Percentiles rank a stretch among this genome's conserved stretches.
Conservation (phyloP, 306 rosid species). For the Alnus glutinosa region DNA sequence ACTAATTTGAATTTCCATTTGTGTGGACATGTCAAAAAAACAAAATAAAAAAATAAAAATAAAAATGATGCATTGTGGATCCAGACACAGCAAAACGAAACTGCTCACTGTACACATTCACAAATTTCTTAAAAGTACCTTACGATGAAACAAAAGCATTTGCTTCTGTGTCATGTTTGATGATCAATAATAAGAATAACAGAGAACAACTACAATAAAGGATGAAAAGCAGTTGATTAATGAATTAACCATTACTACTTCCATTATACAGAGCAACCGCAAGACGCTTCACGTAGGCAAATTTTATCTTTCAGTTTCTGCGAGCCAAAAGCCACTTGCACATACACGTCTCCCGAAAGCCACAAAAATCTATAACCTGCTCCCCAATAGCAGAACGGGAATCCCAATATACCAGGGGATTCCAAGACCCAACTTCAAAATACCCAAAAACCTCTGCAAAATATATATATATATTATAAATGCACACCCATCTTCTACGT, state of each 20-base stretch:
- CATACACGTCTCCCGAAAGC: background rate
- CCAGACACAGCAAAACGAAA: too few relatives aligned
- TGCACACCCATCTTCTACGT: background rate
- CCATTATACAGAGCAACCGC: slow-evolving; percentile 18
- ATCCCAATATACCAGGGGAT: slow-evolving; percentile 1
- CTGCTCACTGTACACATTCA: too few relatives aligned
- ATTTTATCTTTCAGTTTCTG: background rate
- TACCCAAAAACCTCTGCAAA: background rate
- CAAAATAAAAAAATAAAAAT: too few relatives aligned
- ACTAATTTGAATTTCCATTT: too few relatives aligned
- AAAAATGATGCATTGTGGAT: too few relatives aligned
- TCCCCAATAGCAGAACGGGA: background rate
- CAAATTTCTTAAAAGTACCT: too few relatives aligned
- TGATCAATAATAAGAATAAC: too few relatives aligned
- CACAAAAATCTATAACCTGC: background rate
- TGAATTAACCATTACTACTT: slow-evolving; percentile 7
- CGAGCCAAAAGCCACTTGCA: background rate
- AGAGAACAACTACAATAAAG: too few relatives aligned
- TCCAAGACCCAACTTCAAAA: background rate
- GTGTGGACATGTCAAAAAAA: too few relatives aligned
- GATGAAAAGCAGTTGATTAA: background rate
- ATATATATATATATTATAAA: slow-evolving; percentile 14
- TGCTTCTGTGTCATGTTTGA: too few relatives aligned
- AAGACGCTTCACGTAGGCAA: slow-evolving; percentile 12
- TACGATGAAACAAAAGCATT: too few relatives aligned